These are phyloP conservation scores for Colletotrichum viniferum DNA, from an alignment of 2,329 filamentous ascomycete genomes.

Conservation along the genomic window DNA sequence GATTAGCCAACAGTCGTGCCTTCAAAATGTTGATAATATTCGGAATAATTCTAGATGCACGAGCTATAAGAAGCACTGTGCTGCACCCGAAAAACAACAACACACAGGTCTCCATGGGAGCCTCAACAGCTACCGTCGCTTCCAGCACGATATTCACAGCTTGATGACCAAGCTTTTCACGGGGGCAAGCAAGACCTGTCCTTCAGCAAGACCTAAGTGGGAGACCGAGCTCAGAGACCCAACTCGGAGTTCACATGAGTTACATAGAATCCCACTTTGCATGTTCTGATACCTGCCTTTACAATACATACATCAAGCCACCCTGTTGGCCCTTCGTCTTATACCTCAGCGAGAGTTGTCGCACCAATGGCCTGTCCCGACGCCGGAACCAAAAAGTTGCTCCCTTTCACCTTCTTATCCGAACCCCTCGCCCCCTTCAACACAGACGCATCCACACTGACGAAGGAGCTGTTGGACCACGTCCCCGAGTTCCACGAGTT, in stretches of 20 bases:
- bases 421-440: constrained; percentile 38
- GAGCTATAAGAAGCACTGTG: neutral
- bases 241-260: neutral
- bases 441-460: constrained; percentile 36
- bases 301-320: neutral
- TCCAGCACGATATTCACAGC: neutral
- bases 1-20: neutral
- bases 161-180: neutral
- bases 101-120: neutral
- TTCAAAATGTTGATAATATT: neutral
- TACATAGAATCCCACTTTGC: neutral
- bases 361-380: constrained; percentile 42
- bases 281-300: neutral
- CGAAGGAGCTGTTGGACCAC: constrained; percentile 44
- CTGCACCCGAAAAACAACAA: neutral
- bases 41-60: neutral
- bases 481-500: constrained; percentile 45
- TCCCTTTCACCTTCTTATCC: constrained; percentile 40
- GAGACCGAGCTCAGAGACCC: neutral
- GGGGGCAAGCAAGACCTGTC: neutral
- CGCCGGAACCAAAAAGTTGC: constrained; percentile 43
- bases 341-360: constrained; percentile 24
- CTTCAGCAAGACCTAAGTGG: neutral
- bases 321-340: neutral
- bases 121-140: neutral